These are phyloP conservation scores for Rutstroemia sp. DNA, from an alignment of 2,329 filamentous ascomycete genomes.

Conservation along the genomic window DNA sequence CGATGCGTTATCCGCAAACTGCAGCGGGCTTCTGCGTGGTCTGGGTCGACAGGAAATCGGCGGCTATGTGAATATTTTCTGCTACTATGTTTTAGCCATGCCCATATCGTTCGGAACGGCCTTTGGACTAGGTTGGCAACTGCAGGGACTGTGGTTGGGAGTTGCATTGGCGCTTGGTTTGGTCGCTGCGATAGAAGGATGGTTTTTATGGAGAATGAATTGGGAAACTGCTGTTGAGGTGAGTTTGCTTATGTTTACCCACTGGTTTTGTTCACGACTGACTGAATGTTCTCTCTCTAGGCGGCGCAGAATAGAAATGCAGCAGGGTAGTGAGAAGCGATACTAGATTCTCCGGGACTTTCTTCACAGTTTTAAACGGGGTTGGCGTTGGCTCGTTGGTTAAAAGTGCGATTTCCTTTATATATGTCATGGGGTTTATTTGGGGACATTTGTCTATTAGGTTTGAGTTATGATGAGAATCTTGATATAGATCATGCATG, in stretches of 20 bases:
- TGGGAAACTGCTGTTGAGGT: slow-evolving; percentile 51
- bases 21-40: slow-evolving; percentile 78
- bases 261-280: background rate
- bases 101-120: slow-evolving; percentile 74
- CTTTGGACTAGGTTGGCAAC: slow-evolving; percentile 69
- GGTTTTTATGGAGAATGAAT: slow-evolving; percentile 47
- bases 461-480: too few species aligned
- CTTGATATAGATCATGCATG: too few species aligned
- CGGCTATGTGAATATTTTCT: slow-evolving; percentile 78
- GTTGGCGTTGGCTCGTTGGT: too few species aligned
- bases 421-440: too few species aligned
- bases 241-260: background rate
- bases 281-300: background rate
- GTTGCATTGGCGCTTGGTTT: slow-evolving; percentile 54
- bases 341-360: too few species aligned
- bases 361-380: too few species aligned
- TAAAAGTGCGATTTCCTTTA: too few species aligned
- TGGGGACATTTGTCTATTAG: too few species aligned
- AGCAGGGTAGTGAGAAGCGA: slow-evolving; percentile 21
- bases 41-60: slow-evolving; percentile 85
- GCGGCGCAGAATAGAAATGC: slow-evolving; percentile 51
- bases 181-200: slow-evolving; percentile 47
- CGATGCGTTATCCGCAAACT: slow-evolving; percentile 71
- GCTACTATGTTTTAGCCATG: slow-evolving; percentile 81
- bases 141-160: slow-evolving; percentile 76